Evolutionary conservation across 371 early-diverging fungal genomes (phyloP).

Genomic region (Mortierella sp.): DNA sequence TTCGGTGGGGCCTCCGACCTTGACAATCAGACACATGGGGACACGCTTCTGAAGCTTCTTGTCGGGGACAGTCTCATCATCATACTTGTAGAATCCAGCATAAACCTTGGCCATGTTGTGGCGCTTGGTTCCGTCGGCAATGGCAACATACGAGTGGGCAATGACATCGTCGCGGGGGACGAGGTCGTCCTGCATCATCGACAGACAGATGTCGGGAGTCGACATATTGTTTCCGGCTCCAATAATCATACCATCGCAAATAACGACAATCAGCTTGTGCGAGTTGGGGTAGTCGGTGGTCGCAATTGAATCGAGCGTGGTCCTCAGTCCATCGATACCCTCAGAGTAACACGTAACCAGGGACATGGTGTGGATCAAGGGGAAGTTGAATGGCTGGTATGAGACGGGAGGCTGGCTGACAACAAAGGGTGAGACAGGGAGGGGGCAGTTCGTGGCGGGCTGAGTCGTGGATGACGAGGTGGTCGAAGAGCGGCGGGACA

Average conservation of each 20-base stretch:
- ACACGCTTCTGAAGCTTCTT: slow-evolving; percentile 70
- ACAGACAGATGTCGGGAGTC: slow-evolving; percentile 85
- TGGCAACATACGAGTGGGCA: slow-evolving; percentile 90
- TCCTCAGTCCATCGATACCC: slow-evolving; percentile 89
- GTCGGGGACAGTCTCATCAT: slow-evolving; percentile 65
- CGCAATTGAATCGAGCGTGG: slow-evolving; percentile 96
- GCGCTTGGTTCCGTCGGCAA: slow-evolving; percentile 93
- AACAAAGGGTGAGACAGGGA: slow-evolving; percentile 44
- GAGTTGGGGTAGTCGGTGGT: slow-evolving; percentile 92
- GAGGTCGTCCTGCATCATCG: slow-evolving; percentile 87
- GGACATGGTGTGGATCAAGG: slow-evolving; percentile 79
- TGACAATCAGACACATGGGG: slow-evolving; percentile 93
- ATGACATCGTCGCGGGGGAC: slow-evolving; percentile 73
- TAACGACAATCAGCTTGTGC: slow-evolving; percentile 92
- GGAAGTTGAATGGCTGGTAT: slow-evolving; percentile 77
- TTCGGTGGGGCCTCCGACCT: slow-evolving; percentile 92
- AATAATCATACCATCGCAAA: slow-evolving; percentile 90
- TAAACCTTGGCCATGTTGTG: slow-evolving; percentile 97
- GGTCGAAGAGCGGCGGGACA: slow-evolving; percentile 61
- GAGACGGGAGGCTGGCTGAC: slow-evolving; percentile 64
- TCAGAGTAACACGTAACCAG: slow-evolving; percentile 95
- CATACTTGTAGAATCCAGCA: slow-evolving; percentile 87
- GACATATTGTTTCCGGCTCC: slow-evolving; percentile 83
- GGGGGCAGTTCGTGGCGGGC: slow-evolving; percentile 31
- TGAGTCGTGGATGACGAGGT: slow-evolving; percentile 53